Evolutionary conservation across 1,284 basidiomycete species (phyloP).

Genomic region (Jaminaea rosea): DNA sequence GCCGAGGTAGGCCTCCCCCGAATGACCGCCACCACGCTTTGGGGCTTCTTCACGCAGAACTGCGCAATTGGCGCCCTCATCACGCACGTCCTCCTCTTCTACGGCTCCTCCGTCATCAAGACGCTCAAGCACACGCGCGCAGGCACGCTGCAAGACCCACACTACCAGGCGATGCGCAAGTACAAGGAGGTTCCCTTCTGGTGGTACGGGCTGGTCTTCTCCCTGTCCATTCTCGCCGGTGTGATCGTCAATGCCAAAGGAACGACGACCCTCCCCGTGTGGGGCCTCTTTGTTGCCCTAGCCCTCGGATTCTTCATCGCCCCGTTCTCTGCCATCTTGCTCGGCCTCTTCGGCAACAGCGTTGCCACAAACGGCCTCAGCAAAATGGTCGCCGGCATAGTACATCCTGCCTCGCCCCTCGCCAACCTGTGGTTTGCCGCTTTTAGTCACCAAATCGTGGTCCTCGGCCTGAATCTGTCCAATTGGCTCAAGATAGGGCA

Average conservation of each 20-base stretch:
- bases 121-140: conserved; percentile 48
- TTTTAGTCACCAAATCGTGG: conserved; percentile 20
- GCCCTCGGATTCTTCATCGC: conserved; percentile 14
- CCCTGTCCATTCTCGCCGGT: conserved; percentile 14
- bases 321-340: conserved; percentile 17
- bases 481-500: conserved; percentile 23
- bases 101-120: conserved; percentile 19
- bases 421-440: conserved; percentile 27
- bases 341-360: conserved; percentile 3
- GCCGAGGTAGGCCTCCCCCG: conserved; percentile 30
- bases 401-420: conserved; percentile 22
- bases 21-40: conserved; percentile 53
- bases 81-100: conserved; percentile 55
- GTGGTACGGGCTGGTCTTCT: conserved; percentile 31
- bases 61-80: conserved; percentile 54
- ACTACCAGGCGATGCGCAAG: conserved; percentile 48
- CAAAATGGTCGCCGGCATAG: conserved; percentile 24
- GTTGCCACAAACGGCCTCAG: conserved; percentile 15
- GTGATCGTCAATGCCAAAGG: conserved; percentile 19
- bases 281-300: conserved; percentile 14
- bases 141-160: conserved; percentile 51
- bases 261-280: conserved; percentile 23
- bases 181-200: conserved; percentile 39
- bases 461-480: conserved; percentile 13
- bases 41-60: conserved; percentile 52